These are phyloP conservation scores for Cyclotella kingstonii DNA, from an alignment of 108 stramenopile species.

Conservation along the genomic window DNA sequence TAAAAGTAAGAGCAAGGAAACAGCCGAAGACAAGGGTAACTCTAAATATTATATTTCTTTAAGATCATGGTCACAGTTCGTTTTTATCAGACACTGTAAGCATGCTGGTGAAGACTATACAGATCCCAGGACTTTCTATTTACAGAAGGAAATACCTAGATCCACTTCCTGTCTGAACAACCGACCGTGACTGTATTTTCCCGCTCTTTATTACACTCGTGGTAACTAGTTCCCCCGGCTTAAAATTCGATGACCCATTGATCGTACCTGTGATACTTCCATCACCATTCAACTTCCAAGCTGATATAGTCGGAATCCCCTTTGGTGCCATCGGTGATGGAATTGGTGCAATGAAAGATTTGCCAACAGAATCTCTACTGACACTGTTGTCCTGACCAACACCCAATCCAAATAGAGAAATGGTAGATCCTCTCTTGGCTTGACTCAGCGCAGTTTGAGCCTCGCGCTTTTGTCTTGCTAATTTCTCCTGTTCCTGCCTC, in stretches of 20 bases:
- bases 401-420: constrained; percentile 44
- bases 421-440: constrained; percentile 36
- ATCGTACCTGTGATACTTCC: constrained; percentile 65
- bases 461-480: constrained; percentile 24
- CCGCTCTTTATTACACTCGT: constrained; percentile 68
- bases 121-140: no score
- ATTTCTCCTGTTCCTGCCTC: constrained; percentile 18
- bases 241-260: constrained; percentile 59
- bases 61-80: no score
- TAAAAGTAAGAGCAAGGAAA: no score
- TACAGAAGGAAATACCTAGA: constrained; percentile 64
- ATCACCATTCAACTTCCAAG: constrained; percentile 66
- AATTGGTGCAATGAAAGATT: constrained; percentile 3
- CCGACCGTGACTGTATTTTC: constrained; percentile 49
- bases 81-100: no score
- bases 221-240: constrained; percentile 63
- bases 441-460: constrained; percentile 23
- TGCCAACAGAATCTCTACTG: no score
- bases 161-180: constrained; percentile 74
- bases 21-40: no score
- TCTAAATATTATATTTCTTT: no score
- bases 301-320: constrained; percentile 67
- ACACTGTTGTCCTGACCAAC: constrained; percentile 6
- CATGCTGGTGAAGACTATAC: no score
- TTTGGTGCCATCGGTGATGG: constrained; percentile 40